Base-by-base conservation (phyloP, 306 rosid species). In the Cucurbita argyrosperma region DNA sequence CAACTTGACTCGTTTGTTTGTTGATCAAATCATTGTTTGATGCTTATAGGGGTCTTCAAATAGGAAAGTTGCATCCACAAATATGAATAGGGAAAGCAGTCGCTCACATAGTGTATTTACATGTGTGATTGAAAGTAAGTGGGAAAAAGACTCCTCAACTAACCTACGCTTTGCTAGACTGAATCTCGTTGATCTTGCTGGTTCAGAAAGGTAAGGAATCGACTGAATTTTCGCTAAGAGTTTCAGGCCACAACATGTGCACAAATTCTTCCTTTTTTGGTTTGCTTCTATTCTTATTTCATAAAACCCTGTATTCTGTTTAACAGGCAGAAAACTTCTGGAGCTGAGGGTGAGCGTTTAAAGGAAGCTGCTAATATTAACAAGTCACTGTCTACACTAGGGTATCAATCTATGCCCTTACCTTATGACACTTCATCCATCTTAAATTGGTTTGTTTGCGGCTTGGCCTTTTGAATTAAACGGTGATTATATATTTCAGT, bases 281-380 rank as follows among this genome's bases (percentile, higher is more conserved):
- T 46, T 38, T 67, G 42, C 56, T 40, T 42, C 21, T 57, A 26
- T 54, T 57, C 46, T 38, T 74, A 57, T 74, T 19, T 15, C 63
- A 30, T 49, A 5, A 71, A 3, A 15, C 58, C 58, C 78, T 21
- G 50, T 52, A 84, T 65, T 79, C 75, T 71, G 13, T 80, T 19
- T 79, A 77, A 88, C 76, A 94, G 99, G 90, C 99, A 94, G 81
- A 94, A 94, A 85, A 85, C 89, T 86, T 94, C 99, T 35, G 99
- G 97, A 60, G 99, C 95, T 65, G 99, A 94, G 85, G 99, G 99
- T n/a, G 99, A 94, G 86, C 96, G 99, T 30, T 82, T 94, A 75
- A 94, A 89, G 87, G 99, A 94, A 85, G 99, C 99, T 7, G 99
- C 99, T 59, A 94, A 71, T 76, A 94, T 94, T 61, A 94, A 94